Evolutionary conservation across 352 stramenopile genomes (phyloP).

Genomic region (Peronospora farinosa): DNA sequence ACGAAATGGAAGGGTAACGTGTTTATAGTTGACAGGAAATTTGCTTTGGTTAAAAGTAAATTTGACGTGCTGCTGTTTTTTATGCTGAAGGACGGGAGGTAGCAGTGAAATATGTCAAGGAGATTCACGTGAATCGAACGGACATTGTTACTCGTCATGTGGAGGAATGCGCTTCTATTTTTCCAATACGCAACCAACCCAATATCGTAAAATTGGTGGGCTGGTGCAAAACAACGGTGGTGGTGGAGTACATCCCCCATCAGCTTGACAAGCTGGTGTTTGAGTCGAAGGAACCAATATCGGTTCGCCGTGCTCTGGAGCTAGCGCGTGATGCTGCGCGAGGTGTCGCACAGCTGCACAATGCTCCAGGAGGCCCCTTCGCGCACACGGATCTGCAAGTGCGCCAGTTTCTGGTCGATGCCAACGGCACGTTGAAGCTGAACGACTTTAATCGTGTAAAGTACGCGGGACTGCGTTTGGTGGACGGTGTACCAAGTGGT

Average conservation of each 20-base stretch:
- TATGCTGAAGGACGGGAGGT: no score
- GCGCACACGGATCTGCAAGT: conserved; percentile 77
- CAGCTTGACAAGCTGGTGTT: conserved; percentile 62
- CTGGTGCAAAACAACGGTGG: conserved; percentile 73
- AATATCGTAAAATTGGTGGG: conserved; percentile 69
- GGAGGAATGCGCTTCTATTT: conserved; percentile 64
- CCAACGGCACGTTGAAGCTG: conserved; percentile 44
- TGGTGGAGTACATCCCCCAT: conserved; percentile 67
- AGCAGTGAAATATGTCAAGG: no score
- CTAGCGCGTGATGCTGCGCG: conserved; percentile 48
- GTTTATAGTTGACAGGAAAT: no score
- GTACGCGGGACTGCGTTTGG: conserved; percentile 43
- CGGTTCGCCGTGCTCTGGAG: conserved; percentile 40
- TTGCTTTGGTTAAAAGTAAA: no score
- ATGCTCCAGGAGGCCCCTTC: conserved; percentile 55
- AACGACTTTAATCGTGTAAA: conserved; percentile 85
- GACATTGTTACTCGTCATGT: no score
- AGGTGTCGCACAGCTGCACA: conserved; percentile 63
- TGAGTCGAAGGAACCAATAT: conserved; percentile 34
- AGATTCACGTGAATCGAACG: no score
- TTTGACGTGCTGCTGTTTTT: no score
- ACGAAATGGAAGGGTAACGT: conserved; percentile 59
- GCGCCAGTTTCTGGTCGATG: conserved; percentile 72
- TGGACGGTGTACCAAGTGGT: conserved; percentile 27
- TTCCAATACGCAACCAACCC: conserved; percentile 54